phyloP scores from a whole-genome alignment of 2,329 filamentous ascomycete genomes.

The Metarhizium anisopliae region DNA sequence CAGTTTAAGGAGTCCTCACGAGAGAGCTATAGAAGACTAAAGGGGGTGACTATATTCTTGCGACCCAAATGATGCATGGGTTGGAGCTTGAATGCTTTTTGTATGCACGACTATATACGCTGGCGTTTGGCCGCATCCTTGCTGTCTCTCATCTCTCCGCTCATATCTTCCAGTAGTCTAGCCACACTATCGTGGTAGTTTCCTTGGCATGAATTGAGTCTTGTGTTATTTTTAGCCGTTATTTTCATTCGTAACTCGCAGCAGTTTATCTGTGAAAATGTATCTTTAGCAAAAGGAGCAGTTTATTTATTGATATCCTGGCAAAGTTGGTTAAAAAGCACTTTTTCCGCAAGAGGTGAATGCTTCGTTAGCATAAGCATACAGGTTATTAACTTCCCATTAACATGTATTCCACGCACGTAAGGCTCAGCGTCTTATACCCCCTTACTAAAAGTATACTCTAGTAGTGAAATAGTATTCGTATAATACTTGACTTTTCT shows the following conservation, averaged over 20 bases:
- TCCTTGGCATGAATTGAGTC: slow-evolving; percentile 6
- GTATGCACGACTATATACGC: neutral
- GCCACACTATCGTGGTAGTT: slow-evolving; percentile 9
- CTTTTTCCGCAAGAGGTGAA: slow-evolving; percentile 9
- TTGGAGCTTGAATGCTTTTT: no score
- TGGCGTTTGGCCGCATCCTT: neutral
- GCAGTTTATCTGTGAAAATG: slow-evolving; percentile 14
- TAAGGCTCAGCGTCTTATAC: no score
- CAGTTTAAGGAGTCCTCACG: slow-evolving; percentile 3
- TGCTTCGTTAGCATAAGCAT: no score
- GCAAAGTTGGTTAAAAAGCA: slow-evolving; percentile 14
- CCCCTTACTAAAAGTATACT: no score
- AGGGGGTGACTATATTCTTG: slow-evolving; percentile 5
- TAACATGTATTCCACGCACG: no score
- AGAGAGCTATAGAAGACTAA: slow-evolving; percentile 8
- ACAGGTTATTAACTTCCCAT: no score
- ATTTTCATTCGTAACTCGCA: slow-evolving; percentile 8
- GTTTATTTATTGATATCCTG: slow-evolving; percentile 13
- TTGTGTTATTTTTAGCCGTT: neutral
- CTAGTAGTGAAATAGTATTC: no score
- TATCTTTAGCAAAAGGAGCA: slow-evolving; percentile 11
- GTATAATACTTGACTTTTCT: no score
- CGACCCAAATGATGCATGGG: slow-evolving; percentile 5
- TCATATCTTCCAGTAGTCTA: slow-evolving; percentile 1
- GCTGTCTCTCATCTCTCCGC: neutral